Percentiles rank a stretch among this genome's conserved stretches.
Evolutionary conservation across 805 yeast species (phyloP).

Genomic region (Saccharomycopsis capsularis): DNA sequence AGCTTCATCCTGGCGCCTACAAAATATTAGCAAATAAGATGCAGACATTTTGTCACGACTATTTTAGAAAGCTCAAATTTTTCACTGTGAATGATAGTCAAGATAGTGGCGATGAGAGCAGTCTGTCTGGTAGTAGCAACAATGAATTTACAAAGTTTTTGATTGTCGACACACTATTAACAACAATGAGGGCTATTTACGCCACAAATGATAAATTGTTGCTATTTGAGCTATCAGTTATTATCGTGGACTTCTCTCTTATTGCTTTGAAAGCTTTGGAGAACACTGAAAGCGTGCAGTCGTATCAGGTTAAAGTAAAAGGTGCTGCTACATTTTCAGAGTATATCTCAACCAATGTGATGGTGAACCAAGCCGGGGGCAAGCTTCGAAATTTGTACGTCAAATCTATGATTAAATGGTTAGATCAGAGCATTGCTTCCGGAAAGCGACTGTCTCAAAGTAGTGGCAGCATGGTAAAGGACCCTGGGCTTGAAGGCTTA

Average conservation of each 20-base stretch:
- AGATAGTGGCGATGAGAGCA: no score
- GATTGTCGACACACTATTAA: conserved; percentile 1
- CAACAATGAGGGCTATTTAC: neutral
- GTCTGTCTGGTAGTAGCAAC: no score
- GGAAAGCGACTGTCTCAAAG: neutral
- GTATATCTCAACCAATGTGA: neutral
- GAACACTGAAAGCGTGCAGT: neutral
- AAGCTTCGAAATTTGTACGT: conserved; percentile 1
- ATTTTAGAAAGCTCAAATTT: neutral
- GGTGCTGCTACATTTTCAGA: neutral
- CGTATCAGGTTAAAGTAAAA: conserved; percentile 3
- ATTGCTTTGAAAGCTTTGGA: neutral
- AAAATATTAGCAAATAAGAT: neutral
- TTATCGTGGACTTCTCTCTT: neutral
- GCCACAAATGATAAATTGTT: neutral
- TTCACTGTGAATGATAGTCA: no score
- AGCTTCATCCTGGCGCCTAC: conserved; percentile 7
- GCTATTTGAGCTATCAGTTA: neutral
- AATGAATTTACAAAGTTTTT: no score
- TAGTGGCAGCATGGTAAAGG: neutral
- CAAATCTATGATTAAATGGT: conserved; percentile 6
- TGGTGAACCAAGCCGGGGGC: neutral
- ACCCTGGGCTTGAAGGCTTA: neutral
- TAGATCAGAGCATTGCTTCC: conserved; percentile 5
- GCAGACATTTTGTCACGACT: neutral